Percentiles rank a stretch among this genome's conserved stretches.
Conservation (phyloP, 1,284 basidiomycete species). For the Leucoagaricus sp. region DNA sequence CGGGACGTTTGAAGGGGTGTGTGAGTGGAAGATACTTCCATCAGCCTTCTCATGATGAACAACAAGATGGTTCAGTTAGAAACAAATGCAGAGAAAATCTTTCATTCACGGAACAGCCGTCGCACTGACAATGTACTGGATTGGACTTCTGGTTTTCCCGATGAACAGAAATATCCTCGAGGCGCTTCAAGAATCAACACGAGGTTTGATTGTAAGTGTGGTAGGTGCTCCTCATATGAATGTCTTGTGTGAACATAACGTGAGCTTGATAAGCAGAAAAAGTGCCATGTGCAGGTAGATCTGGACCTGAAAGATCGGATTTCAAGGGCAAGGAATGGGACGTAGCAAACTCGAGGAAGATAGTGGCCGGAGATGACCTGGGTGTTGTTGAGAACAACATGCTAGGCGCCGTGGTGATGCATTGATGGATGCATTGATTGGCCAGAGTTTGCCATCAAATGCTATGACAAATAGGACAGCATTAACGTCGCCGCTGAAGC, state of each 20-base stretch:
- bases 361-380: neutral
- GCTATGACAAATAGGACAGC: no score
- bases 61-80: neutral
- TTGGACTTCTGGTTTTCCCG: neutral
- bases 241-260: no score
- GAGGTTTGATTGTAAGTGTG: no score
- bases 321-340: no score
- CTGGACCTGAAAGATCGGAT: no score
- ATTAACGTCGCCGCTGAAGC: no score
- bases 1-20: neutral
- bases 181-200: no score
- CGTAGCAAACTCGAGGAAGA: neutral
- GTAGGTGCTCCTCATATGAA: no score
- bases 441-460: no score
- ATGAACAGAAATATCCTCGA: neutral
- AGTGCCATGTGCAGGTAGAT: no score
- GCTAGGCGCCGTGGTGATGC: neutral
- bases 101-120: neutral
- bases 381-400: neutral
- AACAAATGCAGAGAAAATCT: neutral
- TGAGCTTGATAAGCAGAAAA: no score
- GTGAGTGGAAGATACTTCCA: neutral
- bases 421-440: no score
- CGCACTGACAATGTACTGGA: neutral
- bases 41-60: neutral